These are phyloP conservation scores for Cordyceps fumosorosea DNA, from an alignment of 2,329 filamentous ascomycete species.

Conservation along the genomic window DNA sequence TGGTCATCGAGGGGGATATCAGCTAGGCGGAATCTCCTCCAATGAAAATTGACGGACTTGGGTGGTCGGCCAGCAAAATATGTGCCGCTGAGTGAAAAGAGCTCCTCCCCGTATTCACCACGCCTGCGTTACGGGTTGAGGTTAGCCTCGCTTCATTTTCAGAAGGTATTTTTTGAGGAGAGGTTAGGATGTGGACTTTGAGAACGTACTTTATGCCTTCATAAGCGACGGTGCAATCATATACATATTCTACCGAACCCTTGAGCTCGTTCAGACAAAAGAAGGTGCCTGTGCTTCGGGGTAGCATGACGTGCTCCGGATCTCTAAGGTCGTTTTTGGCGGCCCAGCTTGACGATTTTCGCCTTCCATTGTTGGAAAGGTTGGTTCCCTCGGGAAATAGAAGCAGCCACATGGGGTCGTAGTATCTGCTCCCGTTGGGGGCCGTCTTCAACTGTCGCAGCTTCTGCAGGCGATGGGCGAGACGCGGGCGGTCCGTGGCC, in stretches of 20 bases:
- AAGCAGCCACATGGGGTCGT: constrained; percentile 83
- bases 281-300: constrained; percentile 71
- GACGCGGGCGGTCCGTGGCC: constrained; percentile 68
- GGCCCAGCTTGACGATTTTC: constrained; percentile 68
- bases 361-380: constrained; percentile 61
- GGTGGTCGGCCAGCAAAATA: constrained; percentile 85
- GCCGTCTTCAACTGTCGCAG: constrained; percentile 53
- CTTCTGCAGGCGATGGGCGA: constrained; percentile 66
- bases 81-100: constrained; percentile 79
- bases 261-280: constrained; percentile 74
- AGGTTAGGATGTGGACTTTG: neutral
- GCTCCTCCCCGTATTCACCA: constrained; percentile 80
- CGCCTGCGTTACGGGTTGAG: constrained; percentile 42
- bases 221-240: constrained; percentile 93
- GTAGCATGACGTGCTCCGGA: constrained; percentile 66
- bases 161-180: neutral
- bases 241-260: constrained; percentile 71
- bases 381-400: constrained; percentile 88
- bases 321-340: constrained; percentile 68
- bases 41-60: constrained; percentile 95
- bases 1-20: constrained; percentile 74
- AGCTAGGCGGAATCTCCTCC: constrained; percentile 74
- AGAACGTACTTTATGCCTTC: constrained; percentile 79
- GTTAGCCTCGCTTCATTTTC: neutral
- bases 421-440: constrained; percentile 47